phyloP scores from a whole-genome alignment of 768 basidiomycete genomes.

The Suillus lakei region DNA sequence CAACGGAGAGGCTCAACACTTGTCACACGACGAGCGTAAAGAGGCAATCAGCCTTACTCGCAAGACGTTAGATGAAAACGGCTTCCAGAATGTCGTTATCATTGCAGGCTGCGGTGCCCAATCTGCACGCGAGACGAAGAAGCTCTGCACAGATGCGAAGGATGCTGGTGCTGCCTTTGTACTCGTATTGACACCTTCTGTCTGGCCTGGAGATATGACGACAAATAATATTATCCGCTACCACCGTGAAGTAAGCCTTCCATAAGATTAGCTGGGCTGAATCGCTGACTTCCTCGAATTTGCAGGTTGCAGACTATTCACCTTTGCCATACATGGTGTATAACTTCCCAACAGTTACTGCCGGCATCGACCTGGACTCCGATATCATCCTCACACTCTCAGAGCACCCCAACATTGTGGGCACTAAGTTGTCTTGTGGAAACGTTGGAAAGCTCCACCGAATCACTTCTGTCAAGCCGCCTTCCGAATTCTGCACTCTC shows the following conservation, averaged over 20 bases:
- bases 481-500: conserved; percentile 67
- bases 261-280: background rate
- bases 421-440: conserved; percentile 84
- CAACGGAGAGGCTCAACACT: conserved; percentile 78
- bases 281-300: background rate
- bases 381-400: conserved; percentile 73
- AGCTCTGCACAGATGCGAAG: conserved; percentile 71
- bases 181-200: conserved; percentile 76
- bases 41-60: conserved; percentile 66
- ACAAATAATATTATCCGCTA: conserved; percentile 65
- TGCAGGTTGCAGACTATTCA: conserved; percentile 68
- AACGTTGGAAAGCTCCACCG: conserved; percentile 85
- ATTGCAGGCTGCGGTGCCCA: conserved; percentile 89
- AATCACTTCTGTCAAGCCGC: conserved; percentile 60
- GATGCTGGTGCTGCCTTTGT: conserved; percentile 83
- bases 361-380: conserved; percentile 85
- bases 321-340: conserved; percentile 81
- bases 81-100: conserved; percentile 67
- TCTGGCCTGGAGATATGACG: conserved; percentile 71
- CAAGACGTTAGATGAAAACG: conserved; percentile 72
- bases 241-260: conserved; percentile 57
- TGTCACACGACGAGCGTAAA: conserved; percentile 74
- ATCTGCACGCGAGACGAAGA: conserved; percentile 75
- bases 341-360: conserved; percentile 83
- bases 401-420: conserved; percentile 83